Conservation (phyloP, 129 eudicot species). For the Glebionis coronaria region DNA sequence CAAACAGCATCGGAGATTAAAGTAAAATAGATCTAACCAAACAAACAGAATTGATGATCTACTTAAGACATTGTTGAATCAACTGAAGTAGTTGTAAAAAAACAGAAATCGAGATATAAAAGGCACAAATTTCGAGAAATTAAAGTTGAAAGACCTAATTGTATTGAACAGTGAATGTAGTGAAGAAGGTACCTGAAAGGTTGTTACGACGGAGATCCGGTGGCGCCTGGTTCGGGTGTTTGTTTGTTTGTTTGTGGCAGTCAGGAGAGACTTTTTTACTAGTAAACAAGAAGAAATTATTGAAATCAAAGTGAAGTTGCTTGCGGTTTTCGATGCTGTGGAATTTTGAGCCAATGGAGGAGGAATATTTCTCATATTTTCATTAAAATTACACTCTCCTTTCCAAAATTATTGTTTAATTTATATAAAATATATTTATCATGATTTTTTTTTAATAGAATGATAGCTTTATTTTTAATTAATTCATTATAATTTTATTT, state of each 20-base stretch:
- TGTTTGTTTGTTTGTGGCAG: not conserved
- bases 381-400: too few relatives aligned
- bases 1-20: slow-evolving; percentile 9
- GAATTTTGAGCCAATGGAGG: too few relatives aligned
- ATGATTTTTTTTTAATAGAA: too few relatives aligned
- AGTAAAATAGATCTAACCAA: slow-evolving; percentile 25
- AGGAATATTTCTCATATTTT: too few relatives aligned
- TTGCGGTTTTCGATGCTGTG: too few relatives aligned
- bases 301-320: not conserved
- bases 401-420: too few relatives aligned
- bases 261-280: slow-evolving; percentile 1
- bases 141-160: slow-evolving; percentile 22
- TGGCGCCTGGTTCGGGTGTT: slow-evolving; percentile 26
- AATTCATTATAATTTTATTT: too few relatives aligned
- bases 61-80: slow-evolving; percentile 6
- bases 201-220: slow-evolving; percentile 28
- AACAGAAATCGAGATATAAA: slow-evolving; percentile 3
- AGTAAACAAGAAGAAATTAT: slow-evolving; percentile 19
- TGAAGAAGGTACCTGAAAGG: slow-evolving; percentile 19
- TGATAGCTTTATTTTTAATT: too few relatives aligned
- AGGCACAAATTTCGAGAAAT: slow-evolving; percentile 5
- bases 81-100: slow-evolving; percentile 7
- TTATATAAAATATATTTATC: too few relatives aligned
- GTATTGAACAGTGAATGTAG: not conserved
- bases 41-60: not conserved